These are phyloP conservation scores for Rhododendron williamsianum DNA, from an alignment of 148 eudicot species.

Conservation along the genomic window DNA sequence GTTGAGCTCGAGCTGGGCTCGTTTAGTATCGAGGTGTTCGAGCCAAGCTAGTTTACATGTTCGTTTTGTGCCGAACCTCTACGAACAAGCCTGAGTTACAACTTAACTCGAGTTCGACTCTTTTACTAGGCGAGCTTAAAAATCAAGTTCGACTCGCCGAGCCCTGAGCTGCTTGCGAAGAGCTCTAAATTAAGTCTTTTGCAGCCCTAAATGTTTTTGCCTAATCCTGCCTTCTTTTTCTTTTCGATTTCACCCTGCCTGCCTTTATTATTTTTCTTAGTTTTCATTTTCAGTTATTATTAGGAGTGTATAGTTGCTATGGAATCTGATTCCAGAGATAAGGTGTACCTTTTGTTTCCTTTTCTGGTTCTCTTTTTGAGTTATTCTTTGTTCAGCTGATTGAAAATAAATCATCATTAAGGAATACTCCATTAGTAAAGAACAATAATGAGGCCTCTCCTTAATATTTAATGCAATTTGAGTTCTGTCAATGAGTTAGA, in stretches of 20 bases:
- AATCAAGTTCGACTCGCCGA: background rate
- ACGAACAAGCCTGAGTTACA: background rate
- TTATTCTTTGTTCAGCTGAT: constrained; percentile 2
- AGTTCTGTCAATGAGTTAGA: background rate
- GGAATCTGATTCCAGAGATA: constrained; percentile 8
- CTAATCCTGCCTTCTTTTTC: background rate
- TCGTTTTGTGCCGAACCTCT: background rate
- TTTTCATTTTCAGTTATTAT: background rate
- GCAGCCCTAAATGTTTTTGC: background rate
- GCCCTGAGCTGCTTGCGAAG: background rate
- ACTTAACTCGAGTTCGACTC: background rate
- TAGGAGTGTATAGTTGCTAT: background rate
- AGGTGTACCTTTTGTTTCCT: background rate
- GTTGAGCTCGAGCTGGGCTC: background rate
- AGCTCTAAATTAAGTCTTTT: background rate
- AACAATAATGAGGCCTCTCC: background rate
- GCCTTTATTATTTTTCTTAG: background rate
- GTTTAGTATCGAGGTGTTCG: background rate
- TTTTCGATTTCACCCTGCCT: background rate
- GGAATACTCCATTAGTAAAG: background rate
- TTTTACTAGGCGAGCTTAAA: background rate
- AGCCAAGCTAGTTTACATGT: background rate
- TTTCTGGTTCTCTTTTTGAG: background rate
- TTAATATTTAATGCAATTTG: background rate
- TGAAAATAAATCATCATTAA: background rate